Percentiles rank a stretch among this genome's conserved stretches.
Evolutionary conservation across 2,329 filamentous ascomycete genomes (phyloP).

Genomic region (Nothophaeocryptopus gaeumannii): DNA sequence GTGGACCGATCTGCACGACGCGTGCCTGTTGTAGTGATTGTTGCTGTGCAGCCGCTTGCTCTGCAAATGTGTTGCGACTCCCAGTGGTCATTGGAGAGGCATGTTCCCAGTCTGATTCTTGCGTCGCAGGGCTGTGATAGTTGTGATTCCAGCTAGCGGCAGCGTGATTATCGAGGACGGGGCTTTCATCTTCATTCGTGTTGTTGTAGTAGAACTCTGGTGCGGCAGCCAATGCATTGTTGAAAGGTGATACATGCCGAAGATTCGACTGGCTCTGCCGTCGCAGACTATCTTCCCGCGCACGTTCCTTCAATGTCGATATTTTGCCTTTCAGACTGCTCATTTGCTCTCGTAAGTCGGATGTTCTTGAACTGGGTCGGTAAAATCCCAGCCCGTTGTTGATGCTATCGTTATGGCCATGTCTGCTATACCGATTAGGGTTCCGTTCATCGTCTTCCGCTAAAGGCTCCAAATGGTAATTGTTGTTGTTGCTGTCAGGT

Average conservation of each 20-base stretch:
- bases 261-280: slow-evolving; percentile 73
- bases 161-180: slow-evolving; percentile 20
- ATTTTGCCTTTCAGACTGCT: slow-evolving; percentile 82
- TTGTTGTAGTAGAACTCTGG: slow-evolving; percentile 32
- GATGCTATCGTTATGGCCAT: slow-evolving; percentile 5
- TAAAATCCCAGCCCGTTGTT: slow-evolving; percentile 46
- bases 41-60: slow-evolving; percentile 15
- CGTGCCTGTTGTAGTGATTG: slow-evolving; percentile 13
- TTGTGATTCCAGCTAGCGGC: slow-evolving; percentile 25
- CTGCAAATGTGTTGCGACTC: slow-evolving; percentile 30
- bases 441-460: slow-evolving; percentile 39
- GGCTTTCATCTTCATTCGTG: slow-evolving; percentile 20
- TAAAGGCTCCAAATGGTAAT: slow-evolving; percentile 38
- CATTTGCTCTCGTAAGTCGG: slow-evolving; percentile 78
- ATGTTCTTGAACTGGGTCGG: slow-evolving; percentile 68
- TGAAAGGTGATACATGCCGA: slow-evolving; percentile 71
- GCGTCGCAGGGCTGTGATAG: background rate
- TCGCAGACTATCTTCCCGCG: slow-evolving; percentile 73
- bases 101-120: background rate
- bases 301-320: slow-evolving; percentile 72
- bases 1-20: slow-evolving; percentile 12
- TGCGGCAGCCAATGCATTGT: slow-evolving; percentile 52
- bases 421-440: slow-evolving; percentile 16
- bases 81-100: slow-evolving; percentile 2
- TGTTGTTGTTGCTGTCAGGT: slow-evolving; percentile 32